Evolutionary conservation across 2,329 filamentous ascomycete species (phyloP), one percentile per base, ranked within the genome.

Genomic region (Torrubiellomyces zombiae): DNA sequence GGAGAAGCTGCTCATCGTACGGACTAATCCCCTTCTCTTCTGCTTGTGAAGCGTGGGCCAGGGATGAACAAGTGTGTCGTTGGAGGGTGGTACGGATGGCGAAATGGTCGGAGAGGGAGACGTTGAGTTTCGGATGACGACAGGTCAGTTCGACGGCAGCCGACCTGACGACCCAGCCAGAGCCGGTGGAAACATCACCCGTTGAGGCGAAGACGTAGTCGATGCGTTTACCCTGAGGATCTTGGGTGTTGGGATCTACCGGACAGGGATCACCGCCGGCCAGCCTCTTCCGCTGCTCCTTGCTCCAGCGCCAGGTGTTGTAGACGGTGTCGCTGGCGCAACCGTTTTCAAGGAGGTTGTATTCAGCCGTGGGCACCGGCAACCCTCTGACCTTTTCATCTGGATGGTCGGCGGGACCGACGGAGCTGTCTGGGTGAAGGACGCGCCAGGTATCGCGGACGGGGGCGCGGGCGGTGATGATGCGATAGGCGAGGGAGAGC

Each of bases 71-170:
- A 2, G 44, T 44, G 35, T 62, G 55, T 9, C 65, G 60, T 4
- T 55, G 51, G 7, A 95, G 60, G 0, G 80, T 83, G 5, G 80
- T 74, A 45, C 86, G 77, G 26, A 95, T 77, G 13, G 81, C 83
- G 48, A 94, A 95, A 48, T 95, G 89, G 44, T 98, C 86, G 38
- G 83, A 94, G 14, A 95, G 61, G 2, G 82, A 92, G 53, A 83
- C 93, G 33, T 71, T 64, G 2, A 94, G 60, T 2, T 67, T 68
- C 0, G 83, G 80, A 48, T 94, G 85, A 7, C 80, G 73, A 44
- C 76, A 67, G 12, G 70, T 75, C 71, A 94, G 82, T 31, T 76
- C 75, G 2, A 98, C 77, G 24, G 69, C 64, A 3, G 68, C 75
- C 6, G 65, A 60, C 30, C 71, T 62, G 30, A 94, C 70, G 9